Evolutionary conservation across 164 flowering plant genomes (phyloP), one percentile per base, ranked within the genome.

Genomic region (Cinnamomum chago): DNA sequence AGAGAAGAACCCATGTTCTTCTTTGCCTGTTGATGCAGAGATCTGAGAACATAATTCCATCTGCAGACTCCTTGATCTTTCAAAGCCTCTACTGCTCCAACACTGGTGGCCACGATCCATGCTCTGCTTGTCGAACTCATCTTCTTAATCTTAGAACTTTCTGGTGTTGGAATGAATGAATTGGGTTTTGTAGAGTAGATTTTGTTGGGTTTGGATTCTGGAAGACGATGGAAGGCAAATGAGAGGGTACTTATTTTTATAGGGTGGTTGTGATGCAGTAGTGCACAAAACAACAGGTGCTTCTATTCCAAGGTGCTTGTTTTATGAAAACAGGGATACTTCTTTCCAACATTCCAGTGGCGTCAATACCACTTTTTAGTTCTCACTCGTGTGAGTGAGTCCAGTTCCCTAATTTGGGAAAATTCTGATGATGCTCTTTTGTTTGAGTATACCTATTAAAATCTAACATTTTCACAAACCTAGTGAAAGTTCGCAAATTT

Each of bases 1-100:
- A 25, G 27, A 25, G 27, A 25, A 25, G 27, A 25, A 25, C 27
- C 27, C 27, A 62, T n/a, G 70, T 50, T 72, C 52, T 47, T 80
- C 73, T 58, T 68, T 7, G 50, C 73, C 18, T 70, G 78, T 25
- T 75, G 81, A 30, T 72, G 76, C 2, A 75, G 25, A 2, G 65
- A 76, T 17, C 79, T 24, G 11, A 82, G 27, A 71, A 72, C 24
- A 12, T 70, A 24, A 30, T 76, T 81, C 83, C 81, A 73, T 60
- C 77, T 70, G 50, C 76, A 67, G 18, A 72, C 14, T 6, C 83
- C 80, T 40, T 81, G 83, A 67, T 75, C 80, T 65, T 69, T 77
- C 67, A 81, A 55, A 0, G 28, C 78, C 33, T 69, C 50, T n/a
- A 51, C 62, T 7, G 20, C 24, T 70, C 64, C 35, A 12, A 27